A percentile compares a stretch with the other conserved stretches of the same genome.
Conservation (phyloP, 2,329 filamentous ascomycete genomes). For the Alternaria rosae region DNA sequence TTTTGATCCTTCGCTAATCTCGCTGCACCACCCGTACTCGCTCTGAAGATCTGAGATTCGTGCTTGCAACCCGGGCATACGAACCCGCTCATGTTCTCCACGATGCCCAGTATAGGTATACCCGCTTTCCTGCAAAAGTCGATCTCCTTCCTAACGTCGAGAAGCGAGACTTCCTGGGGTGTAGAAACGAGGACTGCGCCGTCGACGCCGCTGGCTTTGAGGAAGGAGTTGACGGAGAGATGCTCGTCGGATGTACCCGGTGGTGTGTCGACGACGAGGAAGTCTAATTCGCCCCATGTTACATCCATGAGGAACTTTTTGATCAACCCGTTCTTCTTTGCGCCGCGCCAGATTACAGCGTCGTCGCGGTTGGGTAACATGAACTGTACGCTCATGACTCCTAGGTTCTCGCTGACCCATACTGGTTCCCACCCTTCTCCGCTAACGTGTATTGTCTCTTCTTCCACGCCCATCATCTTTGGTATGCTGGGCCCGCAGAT, state of each 20-base stretch:
- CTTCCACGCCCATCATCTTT: conserved; percentile 98
- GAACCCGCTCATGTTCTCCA: conserved; percentile 98
- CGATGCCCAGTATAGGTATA: conserved; percentile 85
- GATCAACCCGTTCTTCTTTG: conserved; percentile 98
- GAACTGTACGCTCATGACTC: conserved; percentile 97
- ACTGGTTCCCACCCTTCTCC: conserved; percentile 92
- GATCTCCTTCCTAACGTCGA: conserved; percentile 96
- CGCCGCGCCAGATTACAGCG: conserved; percentile 95
- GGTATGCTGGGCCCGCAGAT: conserved; percentile 96
- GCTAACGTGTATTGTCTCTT: conserved; percentile 91
- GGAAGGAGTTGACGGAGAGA: conserved; percentile 87
- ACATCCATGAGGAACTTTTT: conserved; percentile 99
- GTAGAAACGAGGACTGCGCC: conserved; percentile 94
- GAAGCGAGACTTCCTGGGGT: conserved; percentile 88
- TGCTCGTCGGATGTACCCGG: conserved; percentile 97
- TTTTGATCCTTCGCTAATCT: conserved; percentile 83
- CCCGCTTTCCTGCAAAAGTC: conserved; percentile 97
- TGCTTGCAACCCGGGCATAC: conserved; percentile 92
- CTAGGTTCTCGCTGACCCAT: conserved; percentile 92
- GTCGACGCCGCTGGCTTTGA: conserved; percentile 91
- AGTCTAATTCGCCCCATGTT: conserved; percentile 95
- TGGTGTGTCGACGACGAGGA: conserved; percentile 91
- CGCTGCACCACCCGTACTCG: conserved; percentile 86
- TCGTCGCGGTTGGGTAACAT: conserved; percentile 95
- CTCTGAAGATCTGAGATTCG: conserved; percentile 81